A percentile compares a stretch with the other conserved stretches of the same genome.
These are phyloP conservation scores for Nigrospora oryzae DNA, from an alignment of 2,329 filamentous ascomycete species.

Conservation along the genomic window DNA sequence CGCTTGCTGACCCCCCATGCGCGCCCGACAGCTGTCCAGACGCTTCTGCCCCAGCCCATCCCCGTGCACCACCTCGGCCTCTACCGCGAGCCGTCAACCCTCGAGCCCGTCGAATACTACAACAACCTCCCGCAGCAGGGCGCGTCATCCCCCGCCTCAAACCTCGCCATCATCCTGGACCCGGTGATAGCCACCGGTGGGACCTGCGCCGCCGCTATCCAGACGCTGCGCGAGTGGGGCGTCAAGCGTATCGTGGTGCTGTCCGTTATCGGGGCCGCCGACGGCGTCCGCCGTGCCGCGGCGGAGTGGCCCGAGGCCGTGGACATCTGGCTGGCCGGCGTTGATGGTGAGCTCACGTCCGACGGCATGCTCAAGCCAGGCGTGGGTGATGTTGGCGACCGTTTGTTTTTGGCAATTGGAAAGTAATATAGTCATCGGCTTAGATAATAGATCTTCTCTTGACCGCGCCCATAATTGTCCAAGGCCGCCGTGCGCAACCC, in stretches of 20 bases:
- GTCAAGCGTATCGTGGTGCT: constrained; percentile 74
- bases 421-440: constrained; percentile 33
- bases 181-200: constrained; percentile 91
- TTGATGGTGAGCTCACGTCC: constrained; percentile 67
- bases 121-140: constrained; percentile 81
- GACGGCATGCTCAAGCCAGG: constrained; percentile 87
- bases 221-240: constrained; percentile 85
- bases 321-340: constrained; percentile 73
- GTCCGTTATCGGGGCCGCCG: constrained; percentile 62
- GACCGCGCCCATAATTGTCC: too few relatives aligned
- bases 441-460: too few relatives aligned
- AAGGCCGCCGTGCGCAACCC: too few relatives aligned
- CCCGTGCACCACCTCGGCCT: constrained; percentile 90
- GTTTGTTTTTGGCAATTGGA: constrained; percentile 80
- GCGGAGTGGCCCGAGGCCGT: constrained; percentile 69
- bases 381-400: constrained; percentile 82
- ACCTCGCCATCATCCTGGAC: constrained; percentile 76
- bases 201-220: constrained; percentile 82
- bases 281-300: constrained; percentile 65
- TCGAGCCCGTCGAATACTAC: constrained; percentile 93
- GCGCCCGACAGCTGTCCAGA: constrained; percentile 57
- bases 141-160: constrained; percentile 29
- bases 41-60: constrained; percentile 70
- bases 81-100: constrained; percentile 80
- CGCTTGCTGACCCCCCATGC: not conserved